Evolutionary conservation across 768 basidiomycete species (phyloP), one percentile per base, ranked within the genome.

Genomic region (Phlebiopsis gigantea): DNA sequence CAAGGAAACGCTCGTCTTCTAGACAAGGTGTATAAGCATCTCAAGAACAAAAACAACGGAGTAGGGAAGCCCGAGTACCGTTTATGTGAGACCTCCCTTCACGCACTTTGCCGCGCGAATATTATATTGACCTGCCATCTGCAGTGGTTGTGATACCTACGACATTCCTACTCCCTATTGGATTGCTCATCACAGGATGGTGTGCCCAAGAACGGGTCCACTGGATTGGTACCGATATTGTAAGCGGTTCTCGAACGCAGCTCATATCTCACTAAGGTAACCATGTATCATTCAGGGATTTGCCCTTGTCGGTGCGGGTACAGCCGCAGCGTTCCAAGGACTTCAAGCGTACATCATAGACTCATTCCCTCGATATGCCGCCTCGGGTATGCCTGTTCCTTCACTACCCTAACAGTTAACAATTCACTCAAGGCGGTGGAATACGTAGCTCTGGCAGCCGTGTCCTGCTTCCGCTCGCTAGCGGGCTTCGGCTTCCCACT

Each of bases 401-500:
- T 0, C 68, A 81, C 1, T 58, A 79, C 82, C 43, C 78, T 81
- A 4, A 80, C 4, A 15, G 79, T 31, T 79, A 19, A 10, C 19
- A 5, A 26, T 46, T 42, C 22, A 12, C 5, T 17, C 49, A 19
- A n/a, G n/a, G n/a, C 64, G 25, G 57, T 49, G 57, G 68, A 57
- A 7, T 29, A 15, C 9, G n/a, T 56, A 80, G 84, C 86, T 1
- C 69, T 90, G 5, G 87, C 87, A 0, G 84, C 85, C 0, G 79
- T 82, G 8, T 72, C 83, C 0, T 85, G 66, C 63, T 67, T 90
- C 9, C 80, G 88, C 17, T 82, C 84, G 0, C 56, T 88, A 0
- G 79, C 81, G 1, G 90, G 88, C 0, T 89, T 88, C 56, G 82
- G 77, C 0, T 89, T 91, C 65, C 89, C 88, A 1, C 70, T 90